Percentiles rank a stretch among this genome's conserved stretches.
Evolutionary conservation across 176 grass and related monocot species (phyloP).

Genomic region (Leersia perrieri): DNA sequence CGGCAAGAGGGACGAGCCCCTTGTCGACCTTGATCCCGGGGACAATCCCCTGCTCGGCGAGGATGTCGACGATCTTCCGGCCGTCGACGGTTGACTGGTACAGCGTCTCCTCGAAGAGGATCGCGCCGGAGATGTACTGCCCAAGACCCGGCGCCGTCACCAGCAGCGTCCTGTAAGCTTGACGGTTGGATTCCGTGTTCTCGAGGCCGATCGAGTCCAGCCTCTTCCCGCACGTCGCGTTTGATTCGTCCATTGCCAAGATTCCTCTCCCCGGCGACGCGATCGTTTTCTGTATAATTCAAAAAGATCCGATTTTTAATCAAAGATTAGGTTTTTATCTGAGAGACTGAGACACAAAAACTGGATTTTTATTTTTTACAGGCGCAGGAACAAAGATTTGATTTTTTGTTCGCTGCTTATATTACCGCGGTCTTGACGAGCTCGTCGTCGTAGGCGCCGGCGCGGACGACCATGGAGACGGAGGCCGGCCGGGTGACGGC

Average conservation of each 20-base stretch:
- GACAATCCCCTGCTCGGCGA: constrained; percentile 45
- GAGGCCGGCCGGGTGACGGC: constrained; percentile 5
- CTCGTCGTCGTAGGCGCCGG: constrained; percentile 76
- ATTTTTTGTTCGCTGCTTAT: too few relatives aligned
- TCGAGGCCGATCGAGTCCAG: constrained; percentile 69
- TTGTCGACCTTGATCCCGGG: constrained; percentile 86
- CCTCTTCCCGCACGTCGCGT: constrained; percentile 72
- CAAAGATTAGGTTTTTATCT: too few relatives aligned
- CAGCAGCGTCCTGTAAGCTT: constrained; percentile 60
- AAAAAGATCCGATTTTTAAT: too few relatives aligned
- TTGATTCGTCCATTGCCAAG: constrained; percentile 76
- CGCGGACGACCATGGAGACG: constrained; percentile 74
- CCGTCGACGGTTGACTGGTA: constrained; percentile 71
- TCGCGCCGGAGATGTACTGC: constrained; percentile 66
- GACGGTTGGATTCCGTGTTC: constrained; percentile 75
- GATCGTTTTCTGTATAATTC: constrained; percentile 84
- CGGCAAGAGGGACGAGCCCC: constrained; percentile 77
- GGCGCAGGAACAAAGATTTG: too few relatives aligned
- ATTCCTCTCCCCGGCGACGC: constrained; percentile 80
- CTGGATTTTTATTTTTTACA: background rate
- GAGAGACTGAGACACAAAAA: background rate
- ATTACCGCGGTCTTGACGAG: constrained; percentile 92
- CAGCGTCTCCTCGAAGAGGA: constrained; percentile 85
- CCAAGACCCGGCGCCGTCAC: constrained; percentile 47
- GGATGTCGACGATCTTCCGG: constrained; percentile 65